These are phyloP conservation scores for Aspergillus ochraceus DNA, from an alignment of 2,329 filamentous ascomycete genomes.

Conservation along the genomic window DNA sequence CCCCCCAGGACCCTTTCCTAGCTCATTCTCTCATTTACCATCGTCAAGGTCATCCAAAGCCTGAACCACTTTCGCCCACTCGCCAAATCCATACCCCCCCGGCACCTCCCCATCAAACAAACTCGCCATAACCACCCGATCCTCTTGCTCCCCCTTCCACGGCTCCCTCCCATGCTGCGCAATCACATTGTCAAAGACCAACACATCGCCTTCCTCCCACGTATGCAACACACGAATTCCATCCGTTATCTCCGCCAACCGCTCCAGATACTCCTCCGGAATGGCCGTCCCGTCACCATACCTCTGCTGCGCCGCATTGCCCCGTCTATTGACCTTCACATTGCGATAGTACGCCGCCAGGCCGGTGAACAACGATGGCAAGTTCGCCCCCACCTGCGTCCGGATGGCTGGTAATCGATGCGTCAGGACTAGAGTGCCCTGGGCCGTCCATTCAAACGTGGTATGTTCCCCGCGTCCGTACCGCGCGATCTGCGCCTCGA, in stretches of 20 bases:
- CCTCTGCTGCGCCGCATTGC: constrained; percentile 40
- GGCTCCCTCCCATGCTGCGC: constrained; percentile 52
- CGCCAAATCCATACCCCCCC: constrained; percentile 43
- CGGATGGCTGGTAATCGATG: constrained; percentile 50
- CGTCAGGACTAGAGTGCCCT: constrained; percentile 42
- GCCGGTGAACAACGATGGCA: constrained; percentile 50
- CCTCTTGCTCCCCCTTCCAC: constrained; percentile 49
- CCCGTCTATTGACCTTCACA: constrained; percentile 24
- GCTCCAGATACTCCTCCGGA: constrained; percentile 46
- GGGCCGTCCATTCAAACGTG: constrained; percentile 51
- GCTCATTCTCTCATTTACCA: neutral
- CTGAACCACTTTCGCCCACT: constrained; percentile 51
- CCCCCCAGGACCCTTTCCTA: neutral
- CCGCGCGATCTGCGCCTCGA: constrained; percentile 51
- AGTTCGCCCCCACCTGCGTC: constrained; percentile 47
- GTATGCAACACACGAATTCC: constrained; percentile 51
- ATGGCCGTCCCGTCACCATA: constrained; percentile 51
- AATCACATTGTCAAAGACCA: constrained; percentile 52
- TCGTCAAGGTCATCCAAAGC: constrained; percentile 32
- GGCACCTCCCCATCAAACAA: constrained; percentile 51
- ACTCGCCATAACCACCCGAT: constrained; percentile 50
- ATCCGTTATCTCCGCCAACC: constrained; percentile 48
- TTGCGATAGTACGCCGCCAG: constrained; percentile 49
- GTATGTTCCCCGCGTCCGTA: constrained; percentile 49
- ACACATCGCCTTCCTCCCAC: constrained; percentile 50